Conservation (phyloP, 441 rosid species). For the Bruguiera hainesii region DNA sequence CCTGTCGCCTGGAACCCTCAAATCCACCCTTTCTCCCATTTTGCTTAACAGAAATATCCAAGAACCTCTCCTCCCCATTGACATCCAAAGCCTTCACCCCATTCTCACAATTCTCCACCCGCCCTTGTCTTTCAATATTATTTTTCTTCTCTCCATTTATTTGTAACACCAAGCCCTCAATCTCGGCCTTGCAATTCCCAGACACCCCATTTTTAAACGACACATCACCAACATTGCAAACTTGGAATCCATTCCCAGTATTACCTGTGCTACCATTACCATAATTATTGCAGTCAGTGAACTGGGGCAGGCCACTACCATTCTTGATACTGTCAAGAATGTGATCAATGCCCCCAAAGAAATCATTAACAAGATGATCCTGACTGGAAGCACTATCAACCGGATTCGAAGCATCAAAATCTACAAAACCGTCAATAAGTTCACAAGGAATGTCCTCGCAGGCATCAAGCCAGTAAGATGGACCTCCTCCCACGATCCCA, state of each 20-base stretch:
- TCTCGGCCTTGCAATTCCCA: constrained; percentile 20
- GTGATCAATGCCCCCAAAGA: constrained; percentile 95
- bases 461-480: constrained; percentile 94
- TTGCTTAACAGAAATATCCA: constrained; percentile 27
- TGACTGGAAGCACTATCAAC: constrained; percentile 41
- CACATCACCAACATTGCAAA: constrained; percentile 25
- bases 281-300: neutral
- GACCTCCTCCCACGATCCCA: constrained; percentile 23
- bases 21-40: constrained; percentile 34
- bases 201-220: constrained; percentile 23
- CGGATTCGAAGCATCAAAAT: constrained; percentile 53
- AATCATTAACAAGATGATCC: constrained; percentile 45
- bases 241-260: constrained; percentile 27
- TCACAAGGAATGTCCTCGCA: constrained; percentile 82
- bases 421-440: constrained; percentile 61
- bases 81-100: constrained; percentile 17
- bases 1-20: constrained; percentile 33
- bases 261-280: neutral
- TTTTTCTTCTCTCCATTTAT: constrained; percentile 22
- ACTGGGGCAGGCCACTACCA: constrained; percentile 61
- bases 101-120: constrained; percentile 21
- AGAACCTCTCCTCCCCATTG: constrained; percentile 22
- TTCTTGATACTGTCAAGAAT: constrained; percentile 85
- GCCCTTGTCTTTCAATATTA: constrained; percentile 23
- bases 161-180: constrained; percentile 24